Conservation (phyloP, 768 basidiomycete species). For the Leccinum ochraceum region DNA sequence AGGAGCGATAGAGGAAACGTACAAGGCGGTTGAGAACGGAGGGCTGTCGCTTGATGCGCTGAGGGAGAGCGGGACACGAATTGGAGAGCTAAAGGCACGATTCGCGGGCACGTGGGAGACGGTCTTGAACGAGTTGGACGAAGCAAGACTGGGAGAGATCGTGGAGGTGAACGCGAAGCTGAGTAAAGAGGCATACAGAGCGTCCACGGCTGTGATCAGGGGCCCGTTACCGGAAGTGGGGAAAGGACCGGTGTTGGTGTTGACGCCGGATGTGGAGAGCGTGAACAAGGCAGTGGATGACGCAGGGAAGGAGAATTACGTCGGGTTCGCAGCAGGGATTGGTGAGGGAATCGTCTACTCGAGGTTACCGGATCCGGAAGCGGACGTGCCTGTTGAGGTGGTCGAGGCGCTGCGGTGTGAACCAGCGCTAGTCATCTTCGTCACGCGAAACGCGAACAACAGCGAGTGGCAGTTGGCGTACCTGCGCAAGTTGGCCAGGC, state of each 20-base stretch:
- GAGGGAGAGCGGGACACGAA: constrained; percentile 43
- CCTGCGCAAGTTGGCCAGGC: constrained; percentile 32
- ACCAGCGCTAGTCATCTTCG: constrained; percentile 41
- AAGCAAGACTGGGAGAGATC: constrained; percentile 27
- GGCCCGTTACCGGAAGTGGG: constrained; percentile 39
- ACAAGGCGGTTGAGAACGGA: constrained; percentile 49
- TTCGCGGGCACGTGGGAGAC: constrained; percentile 52
- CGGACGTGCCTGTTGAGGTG: constrained; percentile 6
- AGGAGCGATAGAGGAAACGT: constrained; percentile 53
- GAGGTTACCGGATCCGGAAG: constrained; percentile 7
- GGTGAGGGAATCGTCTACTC: constrained; percentile 43
- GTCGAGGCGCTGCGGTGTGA: constrained; percentile 2
- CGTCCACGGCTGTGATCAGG: constrained; percentile 48
- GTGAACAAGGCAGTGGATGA: constrained; percentile 66
- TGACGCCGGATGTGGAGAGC: constrained; percentile 59
- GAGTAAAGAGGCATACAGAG: constrained; percentile 48
- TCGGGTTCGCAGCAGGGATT: constrained; percentile 47
- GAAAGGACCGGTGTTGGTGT: constrained; percentile 39
- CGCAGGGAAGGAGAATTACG: constrained; percentile 53
- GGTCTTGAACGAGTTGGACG: constrained; percentile 32
- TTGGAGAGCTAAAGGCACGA: constrained; percentile 48
- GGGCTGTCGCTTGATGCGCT: constrained; percentile 41
- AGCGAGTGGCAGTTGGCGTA: constrained; percentile 52
- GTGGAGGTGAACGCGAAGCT: constrained; percentile 43
- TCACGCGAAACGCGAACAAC: constrained; percentile 56